Evolutionary conservation across 2,329 filamentous ascomycete genomes (phyloP), one percentile per base, ranked within the genome.

Genomic region (Penicillium concentricum): DNA sequence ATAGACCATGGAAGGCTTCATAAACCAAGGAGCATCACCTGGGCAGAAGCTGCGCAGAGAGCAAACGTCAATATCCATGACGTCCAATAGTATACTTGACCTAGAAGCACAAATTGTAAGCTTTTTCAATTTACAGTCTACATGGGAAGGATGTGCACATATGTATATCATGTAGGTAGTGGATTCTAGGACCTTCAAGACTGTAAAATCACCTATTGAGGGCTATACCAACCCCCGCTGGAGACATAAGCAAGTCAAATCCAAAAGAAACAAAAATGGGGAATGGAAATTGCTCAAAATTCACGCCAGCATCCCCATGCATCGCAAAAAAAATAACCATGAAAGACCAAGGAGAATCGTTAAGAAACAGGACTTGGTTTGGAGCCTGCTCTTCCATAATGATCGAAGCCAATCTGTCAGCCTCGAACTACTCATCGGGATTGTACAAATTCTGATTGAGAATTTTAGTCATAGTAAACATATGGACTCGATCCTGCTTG

Each of bases 391-490:
- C 49, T 41, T 38, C 62, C 59, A 59, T 34, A 13, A 43, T 58
- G 57, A 59, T 64, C 59, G 56, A 60, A 54, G 30, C 30, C 22
- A 22, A 32, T 22, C 34, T 43, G 55, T 51, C 51, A 34, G n/a
- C 47, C 32, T 22, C 44, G 18, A 48, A 43, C 61, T 72, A 86
- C 73, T 94, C 91, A 51, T 93, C 91, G 46, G 90, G 82, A 2
- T 89, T 90, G 71, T 96, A 97, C 38, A 97, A 81, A 69, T 97
- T 93, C 72, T 89, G 87, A 61, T 90, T 91, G 12, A 97, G 85
- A 16, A 96, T 85, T 80, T 97, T 97, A 81, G 96, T 97, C 93
- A 99, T 97, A 65, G 91, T 92, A 76, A 99, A 99, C 94, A 99
- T 99, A 76, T 97, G 91, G 48, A 99, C 89, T 69, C 85, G 90